Evolutionary conservation across 2,329 filamentous ascomycete genomes (phyloP), one percentile per base, ranked within the genome.

Genomic region (Cercospora sojina): DNA sequence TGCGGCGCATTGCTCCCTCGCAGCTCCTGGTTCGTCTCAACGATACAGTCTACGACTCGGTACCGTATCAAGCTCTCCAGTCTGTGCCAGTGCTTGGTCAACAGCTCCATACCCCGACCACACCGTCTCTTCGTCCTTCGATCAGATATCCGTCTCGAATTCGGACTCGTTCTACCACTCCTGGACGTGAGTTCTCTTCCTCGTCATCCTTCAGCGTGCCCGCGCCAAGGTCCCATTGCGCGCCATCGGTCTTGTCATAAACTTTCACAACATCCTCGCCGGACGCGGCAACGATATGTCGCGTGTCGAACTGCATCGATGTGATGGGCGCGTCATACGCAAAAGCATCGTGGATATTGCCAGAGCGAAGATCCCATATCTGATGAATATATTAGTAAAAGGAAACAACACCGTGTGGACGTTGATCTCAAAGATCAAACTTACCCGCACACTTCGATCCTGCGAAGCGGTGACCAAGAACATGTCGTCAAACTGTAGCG

Each of bases 321-420:
- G 93, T 96, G 65, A 99, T 87, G 0, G 93, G 88, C 74, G 91
- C 86, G 76, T 98, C 93, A 80, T 98, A 99, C 23, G 94, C 95
- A 79, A 93, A 99, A 18, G 94, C 95, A 78, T 99, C 95, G 78
- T 91, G 91, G 73, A 99, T 97, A 35, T 93, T 93, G 55, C 95
- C 95, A 12, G 93, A 98, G 63, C 95, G 91, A 64, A 99, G 90
- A 80, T 99, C 95, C 95, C 95, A 99, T 77, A 99, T 98, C 93
- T 98, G 76, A 59, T 64, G 35, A 43, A 27, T 70, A 66, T 70
- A 74, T 80, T 72, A 77, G 74, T 58, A 64, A 25, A 12, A 31
- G 23, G 20, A 9, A 29, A n/a, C 12, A n/a, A 27, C 16, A 4
- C 16, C 6, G 32, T 9, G 27, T 9, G 7, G 5, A 13, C 25